These are phyloP conservation scores for Blastobotrys chiropterorum DNA, from an alignment of 805 yeast species.

Conservation along the genomic window DNA sequence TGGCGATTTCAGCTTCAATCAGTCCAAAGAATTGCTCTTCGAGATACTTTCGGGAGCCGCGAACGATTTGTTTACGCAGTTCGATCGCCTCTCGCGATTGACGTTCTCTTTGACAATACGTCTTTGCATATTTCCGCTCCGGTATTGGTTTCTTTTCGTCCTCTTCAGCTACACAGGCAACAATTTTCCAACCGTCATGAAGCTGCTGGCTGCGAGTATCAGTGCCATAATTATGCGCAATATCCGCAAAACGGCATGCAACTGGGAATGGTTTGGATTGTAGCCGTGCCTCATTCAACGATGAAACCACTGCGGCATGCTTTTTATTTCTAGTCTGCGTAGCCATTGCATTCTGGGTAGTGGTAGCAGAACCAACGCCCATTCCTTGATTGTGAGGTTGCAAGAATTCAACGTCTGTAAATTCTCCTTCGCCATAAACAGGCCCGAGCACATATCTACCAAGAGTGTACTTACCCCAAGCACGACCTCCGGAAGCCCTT, in stretches of 20 bases:
- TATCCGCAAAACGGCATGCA: conserved; percentile 52
- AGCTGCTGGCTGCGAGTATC: conserved; percentile 67
- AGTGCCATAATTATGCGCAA: conserved; percentile 42
- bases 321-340: conserved; percentile 32
- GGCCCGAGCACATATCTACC: conserved; percentile 35
- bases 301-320: conserved; percentile 65
- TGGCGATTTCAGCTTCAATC: conserved; percentile 58
- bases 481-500: conserved; percentile 1
- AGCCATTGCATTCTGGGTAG: conserved; percentile 7
- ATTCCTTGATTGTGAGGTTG: conserved; percentile 7
- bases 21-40: conserved; percentile 74
- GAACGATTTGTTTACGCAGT: conserved; percentile 40
- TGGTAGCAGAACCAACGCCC: conserved; percentile 21
- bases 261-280: conserved; percentile 48
- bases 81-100: conserved; percentile 27
- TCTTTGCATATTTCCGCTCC: conserved; percentile 32
- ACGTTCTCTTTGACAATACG: conserved; percentile 20
- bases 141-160: conserved; percentile 8
- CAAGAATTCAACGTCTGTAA: conserved; percentile 26
- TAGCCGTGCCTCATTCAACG: conserved; percentile 65
- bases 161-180: conserved; percentile 41
- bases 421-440: conserved; percentile 23
- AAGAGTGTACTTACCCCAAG: conserved; percentile 31
- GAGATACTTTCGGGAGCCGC: conserved; percentile 52
- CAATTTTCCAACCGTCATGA: conserved; percentile 66